These are phyloP conservation scores for Pseudogymnoascus sp. DNA, from an alignment of 2,329 filamentous ascomycete species.

Conservation along the genomic window DNA sequence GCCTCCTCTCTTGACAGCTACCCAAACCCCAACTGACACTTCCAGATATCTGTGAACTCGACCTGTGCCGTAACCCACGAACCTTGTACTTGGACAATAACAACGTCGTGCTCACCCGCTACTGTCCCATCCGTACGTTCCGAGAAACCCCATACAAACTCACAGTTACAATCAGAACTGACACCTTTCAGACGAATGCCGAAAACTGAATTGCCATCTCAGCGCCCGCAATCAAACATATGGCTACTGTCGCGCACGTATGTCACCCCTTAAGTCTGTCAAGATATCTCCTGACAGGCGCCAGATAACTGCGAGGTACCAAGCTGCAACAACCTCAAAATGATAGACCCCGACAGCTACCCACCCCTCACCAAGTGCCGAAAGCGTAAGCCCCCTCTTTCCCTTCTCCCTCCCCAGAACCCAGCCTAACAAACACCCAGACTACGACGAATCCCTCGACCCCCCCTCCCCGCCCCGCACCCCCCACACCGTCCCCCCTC, in stretches of 20 bases:
- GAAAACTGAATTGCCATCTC: background rate
- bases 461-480: background rate
- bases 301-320: background rate
- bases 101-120: background rate
- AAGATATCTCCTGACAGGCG: background rate
- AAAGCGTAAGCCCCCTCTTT: background rate
- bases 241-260: background rate
- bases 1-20: background rate
- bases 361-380: background rate
- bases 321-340: background rate
- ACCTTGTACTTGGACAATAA: background rate
- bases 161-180: background rate
- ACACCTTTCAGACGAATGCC: background rate
- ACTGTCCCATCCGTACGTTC: background rate
- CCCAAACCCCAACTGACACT: background rate
- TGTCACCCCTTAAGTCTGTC: background rate
- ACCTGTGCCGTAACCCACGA: background rate
- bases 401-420: background rate
- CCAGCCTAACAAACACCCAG: background rate
- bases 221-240: background rate
- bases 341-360: background rate
- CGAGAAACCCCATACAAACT: background rate
- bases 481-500: background rate
- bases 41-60: background rate
- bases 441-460: background rate